A percentile compares a stretch with the other conserved stretches of the same genome.
phyloP scores from a whole-genome alignment of 1,284 basidiomycete species.

The Leccinum fallax region DNA sequence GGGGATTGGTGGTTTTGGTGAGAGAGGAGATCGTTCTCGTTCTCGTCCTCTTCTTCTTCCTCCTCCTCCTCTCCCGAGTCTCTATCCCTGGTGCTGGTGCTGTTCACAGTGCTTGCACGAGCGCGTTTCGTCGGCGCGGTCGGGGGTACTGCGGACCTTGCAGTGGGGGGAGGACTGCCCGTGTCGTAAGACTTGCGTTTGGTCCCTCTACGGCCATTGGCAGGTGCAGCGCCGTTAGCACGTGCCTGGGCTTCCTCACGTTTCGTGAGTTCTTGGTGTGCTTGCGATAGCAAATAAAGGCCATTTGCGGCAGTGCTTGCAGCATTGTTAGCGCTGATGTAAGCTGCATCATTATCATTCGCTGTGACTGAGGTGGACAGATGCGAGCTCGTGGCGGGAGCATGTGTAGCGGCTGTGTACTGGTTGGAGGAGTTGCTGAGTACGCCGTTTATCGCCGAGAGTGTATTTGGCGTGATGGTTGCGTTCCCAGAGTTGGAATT shows the following conservation, averaged over 20 bases:
- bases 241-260: constrained; percentile 78
- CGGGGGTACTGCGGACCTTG: constrained; percentile 22
- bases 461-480: constrained; percentile 90
- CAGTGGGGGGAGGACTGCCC: constrained; percentile 38
- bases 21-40: constrained; percentile 44
- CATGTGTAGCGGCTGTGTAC: constrained; percentile 31
- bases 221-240: constrained; percentile 37
- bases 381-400: constrained; percentile 33
- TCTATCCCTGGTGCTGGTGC: constrained; percentile 31
- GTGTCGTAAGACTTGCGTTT: constrained; percentile 68
- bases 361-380: constrained; percentile 38
- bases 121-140: constrained; percentile 47
- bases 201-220: constrained; percentile 53
- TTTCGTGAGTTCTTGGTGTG: constrained; percentile 95
- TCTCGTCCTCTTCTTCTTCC: constrained; percentile 55
- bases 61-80: constrained; percentile 48
- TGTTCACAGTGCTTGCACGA: constrained; percentile 41
- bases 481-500: constrained; percentile 58
- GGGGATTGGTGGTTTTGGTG: constrained; percentile 30
- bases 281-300: constrained; percentile 90
- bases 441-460: constrained; percentile 79
- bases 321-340: constrained; percentile 51
- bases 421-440: constrained; percentile 45
- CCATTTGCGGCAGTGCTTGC: constrained; percentile 80
- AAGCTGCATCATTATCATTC: constrained; percentile 39